Evolutionary conservation across 2,329 filamentous ascomycete species (phyloP), one percentile per base, ranked within the genome.

Genomic region (Trichoderma aggressivum): DNA sequence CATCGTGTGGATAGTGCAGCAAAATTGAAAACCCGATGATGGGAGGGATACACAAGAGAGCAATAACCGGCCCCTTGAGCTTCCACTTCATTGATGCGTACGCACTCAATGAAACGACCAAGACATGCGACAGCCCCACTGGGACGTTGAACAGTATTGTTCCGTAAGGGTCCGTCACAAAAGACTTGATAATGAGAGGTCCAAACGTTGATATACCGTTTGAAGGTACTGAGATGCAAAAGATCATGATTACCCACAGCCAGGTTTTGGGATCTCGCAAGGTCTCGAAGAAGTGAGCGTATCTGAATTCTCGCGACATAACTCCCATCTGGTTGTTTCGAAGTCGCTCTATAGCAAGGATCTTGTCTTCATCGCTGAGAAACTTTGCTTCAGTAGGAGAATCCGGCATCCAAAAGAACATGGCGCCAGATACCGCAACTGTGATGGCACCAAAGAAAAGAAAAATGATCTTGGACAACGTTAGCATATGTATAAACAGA

Each of bases 121-220:
- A 79, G 26, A 90, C 83, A 74, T 91, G 89, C 0, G 89, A 87
- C 0, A 85, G 81, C 1, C 88, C 88, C 62, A 90, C 87, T 0
- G 87, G 87, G 59, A 90, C 88, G 72, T 89, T 89, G 80, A 89
- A 87, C 0, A 89, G 78, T 62, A 89, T 89, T 0, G 88, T 88
- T 18, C 84, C 80, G 67, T 89, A 88, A 7, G 84, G 82, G 34
- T 84, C 81, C 64, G 87, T 89, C 1, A 88, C 88, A 70, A 90
- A 90, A 0, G 85, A 84, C 61, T 87, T 80, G 68, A 90, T 84
- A 74, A 90, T 90, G 50, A 90, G 79, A 1, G 86, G 86, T 0
- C 88, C 88, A 73, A 90, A 90, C 0, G 86, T 87, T 0, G 85
- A 84, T 60, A 90, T 78, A 8, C 88, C 88, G 5, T 87, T 88